Base-by-base conservation (phyloP, 306 rosid genomes). In the Inga laurina region DNA sequence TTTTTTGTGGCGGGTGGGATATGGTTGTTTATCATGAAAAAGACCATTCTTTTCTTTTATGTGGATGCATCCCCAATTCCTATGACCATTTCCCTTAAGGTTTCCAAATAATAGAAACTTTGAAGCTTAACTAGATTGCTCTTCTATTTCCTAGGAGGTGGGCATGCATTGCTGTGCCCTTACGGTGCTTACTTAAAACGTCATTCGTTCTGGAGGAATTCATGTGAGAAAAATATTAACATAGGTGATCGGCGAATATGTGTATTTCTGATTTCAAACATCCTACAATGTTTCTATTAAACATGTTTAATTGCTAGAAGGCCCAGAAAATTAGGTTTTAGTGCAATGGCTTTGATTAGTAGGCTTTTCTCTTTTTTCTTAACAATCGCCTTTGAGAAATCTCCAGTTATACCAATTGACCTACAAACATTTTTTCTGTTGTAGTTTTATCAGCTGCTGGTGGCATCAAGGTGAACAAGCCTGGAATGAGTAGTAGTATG, bases 401-500 rank as follows among this genome's bases (percentile, higher is more conserved):
- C 48, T 70, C 76, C 74, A 72, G 37, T 56, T 7, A 57, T 49
- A 59, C 68, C 88, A 75, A 78, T 39, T 79, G 59, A 86, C 85
- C 79, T 37, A 81, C 79, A 81, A 75, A 74, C 14, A 68, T 68
- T 76, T 82, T 61, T 79, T 86, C 74, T 79, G 64, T 54, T 82
- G 84, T 85, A 96, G 99, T 96, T 86, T 84, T 96, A 82, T 96
- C 99, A 43, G 99, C 98, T 74, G 93, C 89, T 81, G 99, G 99
- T 4, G 99, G 99, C 83, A 96, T 96, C 98, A 89, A 88, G 79
- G 96, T 91, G 4, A 89, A 85, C 79, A 79, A 76, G 68, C 97
- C 97, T 45, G 74, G 72, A 11, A 49, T 90, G 87, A 79, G 84
- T 78, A 84, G 21, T 72, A 92, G 98, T 95, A 93, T 66, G 80